Conservation (phyloP, 2,329 filamentous ascomycete genomes). For the Arthroderma uncinatum region DNA sequence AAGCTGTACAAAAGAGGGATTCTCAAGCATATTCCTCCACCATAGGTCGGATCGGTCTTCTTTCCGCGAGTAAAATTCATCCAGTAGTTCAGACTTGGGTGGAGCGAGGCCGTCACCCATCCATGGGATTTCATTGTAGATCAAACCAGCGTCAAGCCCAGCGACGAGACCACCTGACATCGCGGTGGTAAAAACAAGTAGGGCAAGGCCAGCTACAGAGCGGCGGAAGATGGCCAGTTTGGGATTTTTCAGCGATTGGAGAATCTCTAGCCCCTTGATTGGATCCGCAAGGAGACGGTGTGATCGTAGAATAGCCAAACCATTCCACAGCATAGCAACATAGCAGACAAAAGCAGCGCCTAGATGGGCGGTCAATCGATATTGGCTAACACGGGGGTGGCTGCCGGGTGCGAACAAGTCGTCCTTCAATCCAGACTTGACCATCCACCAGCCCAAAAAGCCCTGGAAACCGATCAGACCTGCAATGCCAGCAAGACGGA, state of each 20-base stretch:
- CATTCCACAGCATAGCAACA: slow-evolving; percentile 84
- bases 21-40: slow-evolving; percentile 98
- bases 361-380: slow-evolving; percentile 79
- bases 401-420: slow-evolving; percentile 86
- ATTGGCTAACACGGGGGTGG: slow-evolving; percentile 88
- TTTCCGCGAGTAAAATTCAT: slow-evolving; percentile 70
- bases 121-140: slow-evolving; percentile 96
- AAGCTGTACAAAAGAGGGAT: slow-evolving; percentile 87
- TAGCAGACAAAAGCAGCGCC: slow-evolving; percentile 89
- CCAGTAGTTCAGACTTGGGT: slow-evolving; percentile 70
- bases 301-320: slow-evolving; percentile 70
- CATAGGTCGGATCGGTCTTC: slow-evolving; percentile 71
- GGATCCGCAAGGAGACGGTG: slow-evolving; percentile 60
- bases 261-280: slow-evolving; percentile 46
- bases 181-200: slow-evolving; percentile 75
- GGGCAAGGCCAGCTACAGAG: slow-evolving; percentile 57
- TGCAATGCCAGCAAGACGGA: slow-evolving; percentile 70
- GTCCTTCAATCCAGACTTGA: slow-evolving; percentile 89
- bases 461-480: slow-evolving; percentile 89
- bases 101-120: slow-evolving; percentile 82
- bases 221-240: slow-evolving; percentile 62
- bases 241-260: slow-evolving; percentile 54
- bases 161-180: slow-evolving; percentile 92
- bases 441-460: slow-evolving; percentile 98
- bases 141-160: slow-evolving; percentile 87